These are phyloP conservation scores for Elsinoe perseae DNA, from an alignment of 2,329 filamentous ascomycete genomes.

Conservation along the genomic window DNA sequence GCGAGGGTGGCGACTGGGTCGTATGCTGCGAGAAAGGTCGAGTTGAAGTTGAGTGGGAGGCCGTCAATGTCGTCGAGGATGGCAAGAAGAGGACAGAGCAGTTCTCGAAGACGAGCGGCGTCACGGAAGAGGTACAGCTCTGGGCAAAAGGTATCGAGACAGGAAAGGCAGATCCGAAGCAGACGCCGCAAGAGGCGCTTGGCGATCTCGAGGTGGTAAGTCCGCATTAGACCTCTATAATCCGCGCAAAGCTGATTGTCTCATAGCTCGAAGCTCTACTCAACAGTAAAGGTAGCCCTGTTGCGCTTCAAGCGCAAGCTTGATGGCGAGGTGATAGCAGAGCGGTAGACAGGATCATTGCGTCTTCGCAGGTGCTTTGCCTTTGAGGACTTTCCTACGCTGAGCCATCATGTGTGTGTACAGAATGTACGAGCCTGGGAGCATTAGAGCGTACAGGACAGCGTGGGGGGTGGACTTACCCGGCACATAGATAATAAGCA, in stretches of 20 bases:
- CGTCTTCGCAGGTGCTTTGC: constrained; percentile 43
- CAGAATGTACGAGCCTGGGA: constrained; percentile 64
- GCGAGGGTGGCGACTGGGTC: constrained; percentile 48
- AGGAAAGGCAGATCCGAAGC: constrained; percentile 44
- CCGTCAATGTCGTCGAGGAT: constrained; percentile 31
- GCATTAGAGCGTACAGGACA: constrained; percentile 19
- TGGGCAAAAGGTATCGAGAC: constrained; percentile 49
- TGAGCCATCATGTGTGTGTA: constrained; percentile 96
- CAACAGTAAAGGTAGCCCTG: constrained; percentile 5
- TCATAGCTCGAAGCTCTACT: constrained; percentile 5
- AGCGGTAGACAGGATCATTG: constrained; percentile 12
- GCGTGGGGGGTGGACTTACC: constrained; percentile 45
- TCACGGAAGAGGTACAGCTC: constrained; percentile 53
- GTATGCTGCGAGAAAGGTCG: constrained; percentile 52
- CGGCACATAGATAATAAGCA: constrained; percentile 71
- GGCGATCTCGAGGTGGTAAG: constrained; percentile 53
- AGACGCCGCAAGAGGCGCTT: constrained; percentile 52
- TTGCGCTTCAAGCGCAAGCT: constrained; percentile 1
- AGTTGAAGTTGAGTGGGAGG: constrained; percentile 43
- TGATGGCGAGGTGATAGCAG: not conserved
- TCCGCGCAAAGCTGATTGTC: not conserved
- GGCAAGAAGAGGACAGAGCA: constrained; percentile 29
- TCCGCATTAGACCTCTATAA: not conserved
- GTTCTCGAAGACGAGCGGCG: constrained; percentile 43
- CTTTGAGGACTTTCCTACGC: constrained; percentile 67